Percentiles rank a stretch among this genome's conserved stretches.
These are phyloP conservation scores for Hirschioporus abietinus DNA, from an alignment of 768 basidiomycete species.

Conservation along the genomic window DNA sequence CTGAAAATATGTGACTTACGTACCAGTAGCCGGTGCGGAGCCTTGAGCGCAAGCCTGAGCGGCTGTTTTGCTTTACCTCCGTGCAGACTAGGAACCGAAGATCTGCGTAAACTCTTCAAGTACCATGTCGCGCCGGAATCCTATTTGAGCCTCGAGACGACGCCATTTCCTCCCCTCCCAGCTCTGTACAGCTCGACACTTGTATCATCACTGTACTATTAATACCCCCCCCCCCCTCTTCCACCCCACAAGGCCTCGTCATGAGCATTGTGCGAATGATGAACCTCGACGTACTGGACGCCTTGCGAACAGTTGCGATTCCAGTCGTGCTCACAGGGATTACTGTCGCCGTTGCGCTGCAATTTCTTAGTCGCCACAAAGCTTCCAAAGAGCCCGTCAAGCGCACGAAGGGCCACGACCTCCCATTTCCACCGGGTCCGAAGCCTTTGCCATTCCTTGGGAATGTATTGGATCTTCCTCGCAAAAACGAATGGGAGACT, in stretches of 20 bases:
- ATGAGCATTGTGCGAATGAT: neutral
- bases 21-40: too few relatives aligned
- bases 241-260: neutral
- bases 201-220: neutral
- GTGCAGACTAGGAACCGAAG: neutral
- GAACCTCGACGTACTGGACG: neutral
- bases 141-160: neutral
- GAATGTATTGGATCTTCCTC: conserved; percentile 26
- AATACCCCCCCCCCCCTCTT: neutral
- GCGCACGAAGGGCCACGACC: neutral
- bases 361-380: neutral
- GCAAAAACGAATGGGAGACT: conserved; percentile 25
- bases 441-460: conserved; percentile 30
- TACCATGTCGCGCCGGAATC: neutral
- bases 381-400: neutral
- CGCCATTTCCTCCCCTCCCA: neutral
- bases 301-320: neutral
- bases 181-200: neutral
- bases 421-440: conserved; percentile 30
- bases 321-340: neutral
- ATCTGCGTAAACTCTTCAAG: neutral
- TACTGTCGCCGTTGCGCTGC: neutral
- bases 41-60: too few relatives aligned
- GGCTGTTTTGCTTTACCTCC: too few relatives aligned
- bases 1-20: too few relatives aligned